Evolutionary conservation across 208 protist species (phyloP).

Genomic region (Entamoeba dispar): DNA sequence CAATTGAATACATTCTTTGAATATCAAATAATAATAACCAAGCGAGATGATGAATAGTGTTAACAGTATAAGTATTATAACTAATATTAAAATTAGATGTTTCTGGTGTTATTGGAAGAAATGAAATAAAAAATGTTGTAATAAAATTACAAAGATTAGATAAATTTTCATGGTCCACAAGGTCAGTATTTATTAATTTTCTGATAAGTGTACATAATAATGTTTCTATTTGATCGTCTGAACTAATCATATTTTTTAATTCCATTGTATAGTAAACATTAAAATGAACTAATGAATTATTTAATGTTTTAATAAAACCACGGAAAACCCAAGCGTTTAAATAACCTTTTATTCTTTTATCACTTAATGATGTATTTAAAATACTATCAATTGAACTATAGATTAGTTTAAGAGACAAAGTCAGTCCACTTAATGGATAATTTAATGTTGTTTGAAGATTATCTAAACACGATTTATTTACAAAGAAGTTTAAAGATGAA

Average conservation of each 20-base stretch:
- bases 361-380: not conserved
- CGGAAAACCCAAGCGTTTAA: not conserved
- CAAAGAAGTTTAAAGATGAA: not conserved
- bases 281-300: not conserved
- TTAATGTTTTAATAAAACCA: not conserved
- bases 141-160: not conserved
- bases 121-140: not conserved
- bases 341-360: not conserved
- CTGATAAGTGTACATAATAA: not conserved
- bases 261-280: not conserved
- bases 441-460: not conserved
- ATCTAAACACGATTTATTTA: not conserved
- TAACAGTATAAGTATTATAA: not conserved
- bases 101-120: not conserved
- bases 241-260: not conserved
- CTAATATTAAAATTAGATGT: not conserved
- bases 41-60: not conserved
- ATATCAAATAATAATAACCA: not conserved
- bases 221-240: not conserved
- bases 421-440: not conserved
- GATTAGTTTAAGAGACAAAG: not conserved
- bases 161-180: not conserved
- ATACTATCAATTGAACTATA: not conserved
- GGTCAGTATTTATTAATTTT: not conserved
- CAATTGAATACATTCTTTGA: not conserved